Percentiles rank a stretch among this genome's conserved stretches.
phyloP scores from a whole-genome alignment of 768 basidiomycete species.

The Solioccasus polychromus region DNA sequence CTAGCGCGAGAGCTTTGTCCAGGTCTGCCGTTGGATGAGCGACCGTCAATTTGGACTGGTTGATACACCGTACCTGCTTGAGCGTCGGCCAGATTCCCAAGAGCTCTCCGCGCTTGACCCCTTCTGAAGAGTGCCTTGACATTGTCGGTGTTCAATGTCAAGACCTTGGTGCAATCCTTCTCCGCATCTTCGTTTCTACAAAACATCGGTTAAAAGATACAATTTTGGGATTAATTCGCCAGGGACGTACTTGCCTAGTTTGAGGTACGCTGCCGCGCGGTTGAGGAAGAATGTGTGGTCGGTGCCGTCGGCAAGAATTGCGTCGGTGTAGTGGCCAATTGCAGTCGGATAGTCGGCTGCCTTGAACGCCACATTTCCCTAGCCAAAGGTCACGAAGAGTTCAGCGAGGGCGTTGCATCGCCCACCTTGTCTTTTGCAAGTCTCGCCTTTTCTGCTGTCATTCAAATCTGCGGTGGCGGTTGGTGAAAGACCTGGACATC shows the following conservation, averaged over 20 bases:
- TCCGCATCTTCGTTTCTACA: conserved; percentile 75
- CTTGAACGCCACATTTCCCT: conserved; percentile 92
- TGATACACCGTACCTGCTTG: conserved; percentile 44
- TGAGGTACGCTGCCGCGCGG: conserved; percentile 88
- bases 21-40: conserved; percentile 49
- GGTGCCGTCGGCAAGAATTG: conserved; percentile 63
- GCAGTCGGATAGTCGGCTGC: conserved; percentile 72
- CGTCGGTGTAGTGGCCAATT: conserved; percentile 83
- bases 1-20: conserved; percentile 50
- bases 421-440: conserved; percentile 33
- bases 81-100: conserved; percentile 57
- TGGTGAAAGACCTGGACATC: conserved; percentile 1
- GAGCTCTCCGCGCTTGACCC: conserved; percentile 63
- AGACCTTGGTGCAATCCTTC: conserved; percentile 69
- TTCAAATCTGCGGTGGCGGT: conserved; percentile 14
- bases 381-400: background rate
- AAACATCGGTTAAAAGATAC: conserved; percentile 1
- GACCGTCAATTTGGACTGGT: background rate
- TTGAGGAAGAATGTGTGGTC: conserved; percentile 85
- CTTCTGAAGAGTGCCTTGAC: conserved; percentile 80
- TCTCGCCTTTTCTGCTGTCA: conserved; percentile 35
- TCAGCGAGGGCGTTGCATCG: background rate
- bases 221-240: background rate
- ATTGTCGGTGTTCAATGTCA: conserved; percentile 55
- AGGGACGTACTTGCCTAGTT: conserved; percentile 85